phyloP scores from a whole-genome alignment of 1,284 basidiomycete species.

The Exobasidium cylindrosporum region DNA sequence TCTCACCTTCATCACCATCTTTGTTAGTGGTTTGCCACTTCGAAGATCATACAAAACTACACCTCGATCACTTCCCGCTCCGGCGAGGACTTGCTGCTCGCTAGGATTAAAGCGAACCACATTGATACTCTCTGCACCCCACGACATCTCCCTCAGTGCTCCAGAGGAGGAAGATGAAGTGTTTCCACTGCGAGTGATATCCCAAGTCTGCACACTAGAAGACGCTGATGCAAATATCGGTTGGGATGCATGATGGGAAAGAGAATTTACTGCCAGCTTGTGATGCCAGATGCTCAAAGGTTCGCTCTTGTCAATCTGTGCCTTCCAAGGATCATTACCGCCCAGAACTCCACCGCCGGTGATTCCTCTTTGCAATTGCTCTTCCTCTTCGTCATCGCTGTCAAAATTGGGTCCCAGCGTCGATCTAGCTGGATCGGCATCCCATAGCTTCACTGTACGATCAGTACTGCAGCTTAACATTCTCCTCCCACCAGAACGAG shows the following conservation, averaged over 20 bases:
- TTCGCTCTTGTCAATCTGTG: conserved; percentile 2
- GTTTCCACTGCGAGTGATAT: conserved; percentile 67
- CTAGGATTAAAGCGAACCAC: conserved; percentile 87
- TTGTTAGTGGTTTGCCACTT: conserved; percentile 86
- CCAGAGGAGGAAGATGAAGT: conserved; percentile 54
- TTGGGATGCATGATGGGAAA: conserved; percentile 87
- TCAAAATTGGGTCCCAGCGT: conserved; percentile 47
- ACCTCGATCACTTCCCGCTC: conserved; percentile 87
- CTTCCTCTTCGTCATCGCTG: conserved; percentile 35
- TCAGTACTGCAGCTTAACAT: conserved; percentile 90
- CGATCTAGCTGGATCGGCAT: conserved; percentile 56
- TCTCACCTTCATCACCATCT: conserved; percentile 80
- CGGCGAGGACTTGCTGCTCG: conserved; percentile 87
- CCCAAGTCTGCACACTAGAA: conserved; percentile 92
- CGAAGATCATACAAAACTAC: conserved; percentile 95
- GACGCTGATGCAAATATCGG: conserved; percentile 90
- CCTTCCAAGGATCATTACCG: conserved; percentile 9
- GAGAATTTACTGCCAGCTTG: conserved; percentile 64
- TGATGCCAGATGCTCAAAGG: conserved; percentile 48
- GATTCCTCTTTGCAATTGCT: background rate
- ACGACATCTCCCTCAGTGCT: conserved; percentile 58
- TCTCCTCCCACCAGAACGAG: conserved; percentile 58
- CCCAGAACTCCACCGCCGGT: conserved; percentile 9
- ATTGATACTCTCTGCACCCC: conserved; percentile 74
- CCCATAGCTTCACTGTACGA: conserved; percentile 87